These are phyloP conservation scores for Brassica incana DNA, from an alignment of 345 rosid genomes.

Conservation along the genomic window DNA sequence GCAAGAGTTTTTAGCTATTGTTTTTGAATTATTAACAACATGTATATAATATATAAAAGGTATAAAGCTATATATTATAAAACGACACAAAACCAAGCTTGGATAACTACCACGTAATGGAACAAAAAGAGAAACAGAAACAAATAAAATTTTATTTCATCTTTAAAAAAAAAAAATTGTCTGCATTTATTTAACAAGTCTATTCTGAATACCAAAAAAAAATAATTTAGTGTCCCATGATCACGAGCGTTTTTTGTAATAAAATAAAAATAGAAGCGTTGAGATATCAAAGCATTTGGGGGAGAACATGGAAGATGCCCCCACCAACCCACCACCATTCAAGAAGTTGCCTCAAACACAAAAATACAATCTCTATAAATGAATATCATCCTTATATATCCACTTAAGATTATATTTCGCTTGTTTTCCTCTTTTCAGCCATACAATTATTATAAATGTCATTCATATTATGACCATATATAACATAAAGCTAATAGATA, in stretches of 20 bases:
- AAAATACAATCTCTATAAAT: constrained; percentile 13
- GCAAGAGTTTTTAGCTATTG: constrained; percentile 13
- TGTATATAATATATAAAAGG: not conserved
- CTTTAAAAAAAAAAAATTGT: not conserved
- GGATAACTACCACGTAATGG: constrained; percentile 8
- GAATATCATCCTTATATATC: constrained; percentile 28
- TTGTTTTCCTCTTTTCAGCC: not conserved
- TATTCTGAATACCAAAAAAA: not conserved
- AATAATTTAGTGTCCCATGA: constrained; percentile 2
- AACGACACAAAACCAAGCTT: not conserved
- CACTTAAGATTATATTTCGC: constrained; percentile 11
- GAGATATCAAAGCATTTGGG: constrained; percentile 18
- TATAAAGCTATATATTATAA: not conserved
- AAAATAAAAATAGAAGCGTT: not conserved
- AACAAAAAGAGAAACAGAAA: constrained; percentile 30
- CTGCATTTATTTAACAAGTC: not conserved
- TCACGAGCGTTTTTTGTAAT: not conserved
- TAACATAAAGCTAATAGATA: not conserved
- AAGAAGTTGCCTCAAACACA: constrained; percentile 32
- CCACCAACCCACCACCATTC: constrained; percentile 30
- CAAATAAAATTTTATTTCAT: not conserved
- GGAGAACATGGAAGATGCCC: constrained; percentile 37
- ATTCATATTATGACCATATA: not conserved
- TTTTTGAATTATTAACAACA: not conserved
- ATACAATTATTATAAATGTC: not conserved